Conservation (phyloP, 2,329 filamentous ascomycete species). For the Pseudopithomyces maydicus region DNA sequence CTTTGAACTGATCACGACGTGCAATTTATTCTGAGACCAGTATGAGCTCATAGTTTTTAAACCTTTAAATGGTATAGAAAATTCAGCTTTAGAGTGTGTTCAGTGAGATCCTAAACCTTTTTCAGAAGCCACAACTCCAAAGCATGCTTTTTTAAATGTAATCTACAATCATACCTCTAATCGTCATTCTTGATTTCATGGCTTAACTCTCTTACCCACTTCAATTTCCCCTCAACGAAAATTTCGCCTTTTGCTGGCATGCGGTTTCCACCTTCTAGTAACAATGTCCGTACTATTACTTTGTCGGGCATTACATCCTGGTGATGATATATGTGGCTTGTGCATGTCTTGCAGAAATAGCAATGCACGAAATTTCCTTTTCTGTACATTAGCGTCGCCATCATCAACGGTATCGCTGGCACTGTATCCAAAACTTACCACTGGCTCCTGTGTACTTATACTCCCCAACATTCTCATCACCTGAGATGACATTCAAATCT, state of each 20-base stretch:
- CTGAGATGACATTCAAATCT: slow-evolving; percentile 30
- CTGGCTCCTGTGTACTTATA: slow-evolving; percentile 41
- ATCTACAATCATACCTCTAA: too few species aligned
- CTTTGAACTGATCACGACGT: too few species aligned
- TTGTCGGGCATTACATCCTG: slow-evolving; percentile 48
- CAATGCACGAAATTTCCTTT: slow-evolving; percentile 43
- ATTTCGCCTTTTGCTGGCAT: slow-evolving; percentile 46
- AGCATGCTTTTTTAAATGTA: too few species aligned
- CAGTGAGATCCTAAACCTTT: too few species aligned
- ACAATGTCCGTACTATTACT: slow-evolving; percentile 46
- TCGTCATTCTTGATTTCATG: too few species aligned
- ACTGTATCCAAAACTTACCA: slow-evolving; percentile 17
- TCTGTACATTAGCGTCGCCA: background rate
- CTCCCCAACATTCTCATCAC: slow-evolving; percentile 26
- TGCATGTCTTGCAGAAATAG: slow-evolving; percentile 46
- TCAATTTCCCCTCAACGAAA: slow-evolving; percentile 42
- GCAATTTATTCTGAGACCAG: too few species aligned
- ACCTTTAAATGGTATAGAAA: too few species aligned
- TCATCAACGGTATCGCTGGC: background rate
- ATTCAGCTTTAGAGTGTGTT: too few species aligned
- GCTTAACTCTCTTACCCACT: slow-evolving; percentile 42
- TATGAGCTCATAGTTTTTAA: too few species aligned
- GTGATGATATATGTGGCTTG: slow-evolving; percentile 48
- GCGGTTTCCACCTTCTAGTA: slow-evolving; percentile 43
- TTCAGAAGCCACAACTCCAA: too few species aligned